Evolutionary conservation across 805 yeast species (phyloP).

Genomic region (Candida multigemmis): DNA sequence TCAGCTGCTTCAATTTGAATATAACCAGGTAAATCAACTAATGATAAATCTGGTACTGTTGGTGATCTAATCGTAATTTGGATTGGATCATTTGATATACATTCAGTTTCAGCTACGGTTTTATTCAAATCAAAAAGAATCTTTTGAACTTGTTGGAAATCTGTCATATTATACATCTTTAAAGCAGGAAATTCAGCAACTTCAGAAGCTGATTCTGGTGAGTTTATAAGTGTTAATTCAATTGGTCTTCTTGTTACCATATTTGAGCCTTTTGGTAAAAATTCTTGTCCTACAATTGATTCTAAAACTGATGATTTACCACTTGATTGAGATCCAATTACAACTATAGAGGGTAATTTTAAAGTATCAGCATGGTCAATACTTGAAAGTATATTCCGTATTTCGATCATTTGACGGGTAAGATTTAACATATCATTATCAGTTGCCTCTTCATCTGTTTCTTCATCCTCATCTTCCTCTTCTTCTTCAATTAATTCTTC

Average conservation of each 20-base stretch:
- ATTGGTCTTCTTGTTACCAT: constrained; percentile 99
- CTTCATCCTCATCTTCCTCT: constrained; percentile 37
- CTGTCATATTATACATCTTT: constrained; percentile 72
- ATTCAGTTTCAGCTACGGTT: constrained; percentile 83
- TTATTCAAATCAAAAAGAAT: constrained; percentile 81
- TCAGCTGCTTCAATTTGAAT: constrained; percentile 96
- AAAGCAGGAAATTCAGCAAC: constrained; percentile 91
- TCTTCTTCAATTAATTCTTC: constrained; percentile 37
- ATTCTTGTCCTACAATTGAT: constrained; percentile 96
- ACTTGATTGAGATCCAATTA: constrained; percentile 93
- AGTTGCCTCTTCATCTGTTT: constrained; percentile 41
- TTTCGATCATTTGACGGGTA: constrained; percentile 96
- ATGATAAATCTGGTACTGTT: constrained; percentile 75
- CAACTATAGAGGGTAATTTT: constrained; percentile 89
- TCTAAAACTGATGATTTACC: constrained; percentile 96
- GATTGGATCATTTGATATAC: constrained; percentile 89
- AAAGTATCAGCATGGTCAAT: constrained; percentile 72
- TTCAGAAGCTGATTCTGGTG: constrained; percentile 73
- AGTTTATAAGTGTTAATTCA: constrained; percentile 83
- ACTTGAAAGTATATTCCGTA: constrained; percentile 66
- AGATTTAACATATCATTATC: constrained; percentile 78
- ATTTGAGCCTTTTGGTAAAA: constrained; percentile 91
- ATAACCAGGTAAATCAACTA: constrained; percentile 96
- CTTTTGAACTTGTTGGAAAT: constrained; percentile 82
- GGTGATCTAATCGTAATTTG: constrained; percentile 89